These are phyloP conservation scores for Penicillium aurantiogriseum DNA, from an alignment of 2,329 filamentous ascomycete species.

Conservation along the genomic window DNA sequence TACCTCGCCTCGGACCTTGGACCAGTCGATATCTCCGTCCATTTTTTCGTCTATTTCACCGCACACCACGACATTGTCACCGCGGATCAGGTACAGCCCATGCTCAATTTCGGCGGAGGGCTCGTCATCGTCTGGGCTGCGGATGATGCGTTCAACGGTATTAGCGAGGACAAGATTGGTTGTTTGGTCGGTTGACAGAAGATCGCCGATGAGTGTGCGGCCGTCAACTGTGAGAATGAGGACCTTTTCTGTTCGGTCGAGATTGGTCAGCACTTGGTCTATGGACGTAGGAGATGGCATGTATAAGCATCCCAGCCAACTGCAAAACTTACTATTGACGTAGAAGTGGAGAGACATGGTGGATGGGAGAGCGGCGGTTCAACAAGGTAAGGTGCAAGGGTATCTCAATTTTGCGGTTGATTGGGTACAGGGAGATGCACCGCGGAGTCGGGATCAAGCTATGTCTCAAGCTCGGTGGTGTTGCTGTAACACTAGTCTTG, in stretches of 20 bases:
- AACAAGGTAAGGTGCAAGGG: not conserved
- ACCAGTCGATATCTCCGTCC: conserved; percentile 90
- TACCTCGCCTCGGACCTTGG: conserved; percentile 77
- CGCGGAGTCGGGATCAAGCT: not conserved
- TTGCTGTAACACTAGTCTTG: not conserved
- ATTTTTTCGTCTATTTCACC: conserved; percentile 87
- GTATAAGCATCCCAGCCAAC: not conserved
- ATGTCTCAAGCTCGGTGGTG: not conserved
- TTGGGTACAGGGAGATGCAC: not conserved
- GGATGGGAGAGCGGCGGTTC: conserved; percentile 5
- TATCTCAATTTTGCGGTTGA: not conserved
- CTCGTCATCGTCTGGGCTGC: conserved; percentile 77
- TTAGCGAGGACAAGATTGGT: conserved; percentile 88
- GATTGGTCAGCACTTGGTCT: conserved; percentile 1
- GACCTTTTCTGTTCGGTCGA: conserved; percentile 69
- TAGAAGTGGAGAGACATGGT: conserved; percentile 55
- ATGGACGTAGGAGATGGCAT: not conserved
- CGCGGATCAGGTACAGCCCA: conserved; percentile 86
- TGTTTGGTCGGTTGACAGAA: conserved; percentile 83
- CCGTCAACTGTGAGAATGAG: conserved; percentile 90
- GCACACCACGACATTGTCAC: conserved; percentile 89
- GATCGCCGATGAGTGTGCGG: conserved; percentile 76
- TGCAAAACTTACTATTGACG: conserved; percentile 50
- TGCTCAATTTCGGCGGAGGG: conserved; percentile 76
- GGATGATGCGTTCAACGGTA: conserved; percentile 86